phyloP scores from a whole-genome alignment of 2,329 filamentous ascomycete species.

The Xylaria sp. region DNA sequence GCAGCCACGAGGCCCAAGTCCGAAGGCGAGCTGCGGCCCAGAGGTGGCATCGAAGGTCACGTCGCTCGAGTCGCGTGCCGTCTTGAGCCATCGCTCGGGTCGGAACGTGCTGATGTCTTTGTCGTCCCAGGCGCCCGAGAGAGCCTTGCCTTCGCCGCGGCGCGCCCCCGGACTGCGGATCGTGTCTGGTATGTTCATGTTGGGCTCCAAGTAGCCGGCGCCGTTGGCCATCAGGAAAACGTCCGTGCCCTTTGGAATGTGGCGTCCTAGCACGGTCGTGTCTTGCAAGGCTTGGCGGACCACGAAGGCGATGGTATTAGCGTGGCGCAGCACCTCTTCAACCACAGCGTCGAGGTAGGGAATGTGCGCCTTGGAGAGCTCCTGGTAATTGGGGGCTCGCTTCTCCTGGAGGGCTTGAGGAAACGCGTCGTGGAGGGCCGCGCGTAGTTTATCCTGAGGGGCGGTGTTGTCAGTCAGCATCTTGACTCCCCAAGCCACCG shows the following conservation, averaged over 20 bases:
- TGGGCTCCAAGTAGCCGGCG: constrained; percentile 34
- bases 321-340: constrained; percentile 48
- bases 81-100: constrained; percentile 40
- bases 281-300: constrained; percentile 44
- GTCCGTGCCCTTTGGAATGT: constrained; percentile 46
- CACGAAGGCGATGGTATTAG: constrained; percentile 40
- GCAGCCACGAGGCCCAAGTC: constrained; percentile 36
- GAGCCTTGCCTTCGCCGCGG: constrained; percentile 12
- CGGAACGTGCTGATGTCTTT: constrained; percentile 33
- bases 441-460: constrained; percentile 46
- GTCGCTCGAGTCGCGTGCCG: neutral
- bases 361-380: constrained; percentile 40
- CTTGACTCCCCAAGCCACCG: constrained; percentile 47
- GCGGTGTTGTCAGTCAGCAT: constrained; percentile 42
- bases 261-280: constrained; percentile 43
- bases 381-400: constrained; percentile 40
- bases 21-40: constrained; percentile 37
- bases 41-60: constrained; percentile 29
- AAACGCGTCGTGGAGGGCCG: constrained; percentile 34
- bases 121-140: constrained; percentile 35
- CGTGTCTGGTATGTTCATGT: constrained; percentile 24
- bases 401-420: constrained; percentile 34
- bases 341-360: constrained; percentile 50
- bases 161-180: constrained; percentile 27
- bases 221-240: constrained; percentile 38